These are phyloP conservation scores for Trichomonas gallinae DNA, from an alignment of 208 protist species.

Conservation along the genomic window DNA sequence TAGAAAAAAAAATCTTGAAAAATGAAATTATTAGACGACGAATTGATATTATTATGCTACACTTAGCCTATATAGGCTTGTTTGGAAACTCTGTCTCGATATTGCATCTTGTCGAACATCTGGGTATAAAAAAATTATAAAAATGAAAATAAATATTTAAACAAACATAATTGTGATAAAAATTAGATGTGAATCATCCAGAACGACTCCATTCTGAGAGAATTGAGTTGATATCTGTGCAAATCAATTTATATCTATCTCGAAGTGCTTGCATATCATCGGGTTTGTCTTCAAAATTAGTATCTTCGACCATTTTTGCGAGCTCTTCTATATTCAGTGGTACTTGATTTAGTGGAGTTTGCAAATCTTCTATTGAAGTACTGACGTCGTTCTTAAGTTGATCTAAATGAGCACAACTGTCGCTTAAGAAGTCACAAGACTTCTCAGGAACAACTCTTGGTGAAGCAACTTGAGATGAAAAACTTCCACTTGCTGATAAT, in stretches of 20 bases:
- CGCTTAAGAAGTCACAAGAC: neutral
- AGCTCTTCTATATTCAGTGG: neutral
- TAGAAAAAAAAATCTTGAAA: too few species aligned
- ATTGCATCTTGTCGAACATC: too few species aligned
- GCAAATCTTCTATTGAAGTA: neutral
- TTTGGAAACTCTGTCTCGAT: too few species aligned
- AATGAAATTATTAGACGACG: too few species aligned
- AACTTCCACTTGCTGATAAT: neutral
- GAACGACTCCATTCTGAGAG: neutral
- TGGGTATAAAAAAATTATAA: too few species aligned
- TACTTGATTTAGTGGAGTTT: neutral
- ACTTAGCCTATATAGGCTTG: too few species aligned
- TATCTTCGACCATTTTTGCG: neutral
- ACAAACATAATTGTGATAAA: too few species aligned
- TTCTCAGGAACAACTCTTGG: neutral
- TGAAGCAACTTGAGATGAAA: neutral
- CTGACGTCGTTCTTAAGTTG: neutral
- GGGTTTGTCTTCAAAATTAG: neutral
- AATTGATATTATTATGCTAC: too few species aligned
- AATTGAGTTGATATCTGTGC: neutral
- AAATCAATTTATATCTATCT: neutral
- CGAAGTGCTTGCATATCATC: neutral
- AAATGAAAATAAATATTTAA: too few species aligned
- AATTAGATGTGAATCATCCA: neutral
- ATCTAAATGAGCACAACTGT: neutral